Percentiles rank a stretch among this genome's conserved stretches.
Evolutionary conservation across 805 yeast genomes (phyloP).

Genomic region (Ogataea dorogensis): DNA sequence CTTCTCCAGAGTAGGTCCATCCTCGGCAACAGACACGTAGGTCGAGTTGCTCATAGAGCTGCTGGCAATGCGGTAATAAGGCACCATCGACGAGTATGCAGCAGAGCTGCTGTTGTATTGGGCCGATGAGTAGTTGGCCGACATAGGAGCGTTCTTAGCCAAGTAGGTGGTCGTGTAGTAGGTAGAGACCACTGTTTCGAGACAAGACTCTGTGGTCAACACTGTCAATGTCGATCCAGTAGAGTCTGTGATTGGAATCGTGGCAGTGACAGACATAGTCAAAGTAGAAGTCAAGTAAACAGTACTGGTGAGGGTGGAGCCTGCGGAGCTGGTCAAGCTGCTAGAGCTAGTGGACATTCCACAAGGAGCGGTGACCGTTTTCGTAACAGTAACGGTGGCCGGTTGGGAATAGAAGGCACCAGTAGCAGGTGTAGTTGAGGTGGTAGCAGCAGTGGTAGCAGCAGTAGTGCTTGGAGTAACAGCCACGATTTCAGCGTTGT

Average conservation of each 20-base stretch:
- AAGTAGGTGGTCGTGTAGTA: slow-evolving; percentile 18
- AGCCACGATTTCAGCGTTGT: slow-evolving; percentile 10
- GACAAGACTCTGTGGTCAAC: slow-evolving; percentile 30
- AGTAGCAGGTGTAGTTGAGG: slow-evolving; percentile 8
- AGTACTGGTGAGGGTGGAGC: slow-evolving; percentile 18
- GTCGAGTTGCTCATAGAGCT: slow-evolving; percentile 13
- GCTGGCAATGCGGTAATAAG: slow-evolving; percentile 13
- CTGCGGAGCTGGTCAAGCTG: slow-evolving; percentile 8
- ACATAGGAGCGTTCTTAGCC: slow-evolving; percentile 15
- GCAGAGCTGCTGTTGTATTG: slow-evolving; percentile 12
- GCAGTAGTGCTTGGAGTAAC: slow-evolving; percentile 5
- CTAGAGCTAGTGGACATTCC: slow-evolving; percentile 6
- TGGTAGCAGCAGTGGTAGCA: slow-evolving; percentile 10
- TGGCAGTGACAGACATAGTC: slow-evolving; percentile 33
- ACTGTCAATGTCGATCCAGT: slow-evolving; percentile 30
- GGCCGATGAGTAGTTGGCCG: slow-evolving; percentile 11
- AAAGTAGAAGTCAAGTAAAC: slow-evolving; percentile 24
- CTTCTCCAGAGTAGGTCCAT: slow-evolving; percentile 14
- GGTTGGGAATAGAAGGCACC: slow-evolving; percentile 13
- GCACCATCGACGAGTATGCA: slow-evolving; percentile 11
- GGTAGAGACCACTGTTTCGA: slow-evolving; percentile 26
- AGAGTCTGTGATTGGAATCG: slow-evolving; percentile 32
- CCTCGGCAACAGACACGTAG: slow-evolving; percentile 14
- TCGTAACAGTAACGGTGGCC: slow-evolving; percentile 32
- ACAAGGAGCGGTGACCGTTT: slow-evolving; percentile 17